Base-by-base conservation (phyloP, 2,329 filamentous ascomycete genomes). In the Reticulascus tulasneorum region DNA sequence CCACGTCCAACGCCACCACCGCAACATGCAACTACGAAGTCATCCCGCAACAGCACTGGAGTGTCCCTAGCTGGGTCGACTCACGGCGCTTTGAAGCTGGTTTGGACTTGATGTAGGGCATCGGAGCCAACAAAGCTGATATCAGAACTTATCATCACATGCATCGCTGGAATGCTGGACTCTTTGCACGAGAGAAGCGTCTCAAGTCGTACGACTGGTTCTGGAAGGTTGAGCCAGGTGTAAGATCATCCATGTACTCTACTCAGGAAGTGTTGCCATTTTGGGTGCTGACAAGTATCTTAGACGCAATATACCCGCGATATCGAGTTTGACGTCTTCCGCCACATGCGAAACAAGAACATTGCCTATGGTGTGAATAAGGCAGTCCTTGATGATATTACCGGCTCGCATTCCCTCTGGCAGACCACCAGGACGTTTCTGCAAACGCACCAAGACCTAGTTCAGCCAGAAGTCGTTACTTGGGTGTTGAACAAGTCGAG, bases 251-350 rank as follows among this genome's bases (percentile, higher is more conserved):
- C n/a, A n/a, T n/a, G n/a, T n/a, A n/a, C n/a, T n/a, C n/a, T n/a
- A n/a, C n/a, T n/a, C n/a, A n/a, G n/a, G n/a, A n/a, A n/a, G n/a
- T n/a, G n/a, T n/a, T n/a, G n/a, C n/a, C n/a, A n/a, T 15, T 6
- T 18, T 22, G 9, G 23, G 9, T 12, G 20, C 47, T 47, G 27
- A 51, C 34, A 12, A 29, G 7, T 17, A 23, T n/a, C n/a, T 19
- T 38, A 77, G 73, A 65, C 74, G 6, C 64, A 73, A 28, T 75
- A 76, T 46, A 68, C 65, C 38, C 75, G 73, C 42, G 60, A 75
- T 43, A 76, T 94, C 44, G 79, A 88, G 54, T 93, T 94, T 54
- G 88, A 94, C 53, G 78, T 93, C 20, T 94, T 94, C 66, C 77
- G 80, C 29, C 90, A 82, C 66, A 91, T 94, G 86, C 72, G 79